Base-by-base conservation (phyloP, 306 rosid genomes). In the Fagus crenata region DNA sequence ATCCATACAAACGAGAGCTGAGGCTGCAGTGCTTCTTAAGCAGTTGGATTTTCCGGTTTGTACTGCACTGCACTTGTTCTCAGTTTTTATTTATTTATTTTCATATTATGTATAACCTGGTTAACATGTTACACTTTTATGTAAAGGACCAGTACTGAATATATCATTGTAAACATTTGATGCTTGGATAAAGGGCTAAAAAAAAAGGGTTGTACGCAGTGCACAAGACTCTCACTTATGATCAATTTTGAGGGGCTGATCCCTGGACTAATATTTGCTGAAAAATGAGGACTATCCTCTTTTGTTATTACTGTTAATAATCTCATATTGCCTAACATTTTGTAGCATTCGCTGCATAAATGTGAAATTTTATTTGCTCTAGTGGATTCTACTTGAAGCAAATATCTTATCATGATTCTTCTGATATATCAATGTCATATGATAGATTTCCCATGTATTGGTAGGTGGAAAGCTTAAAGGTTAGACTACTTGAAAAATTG, bases 21-120 rank as follows among this genome's bases (percentile, higher is more conserved):
- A 92, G 79, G 96, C 97, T 85, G 97, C 97, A 53, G 90, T 92
- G 81, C 97, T 95, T 80, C 97, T 95, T 80, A 92, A 90, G 90
- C 93, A 86, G 89, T 81, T 95, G 86, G 86, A 95, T 81, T 95
- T 89, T 81, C 93, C 93, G 78, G 99, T 95, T 76, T 17, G 96
- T 82, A 69, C 82, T 76, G 35, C 54, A 69, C 82, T 76, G 35
- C 54, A 58, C 72, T 76, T 64, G 53, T 6, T 39, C 46, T 39
- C 51, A 56, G n/a, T 6, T 7, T 51, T 15, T 2, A 22, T 22
- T 22, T 22, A 22, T 51, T 28, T 15, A 5, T 2, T 42, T 17
- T 37, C 14, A 9, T 46, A 46, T 46, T 46, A 46, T 9, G 51
- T 14, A 46, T 46, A 46, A 46, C 51, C 8, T 12, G 14, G 51